Evolutionary conservation across 2,329 filamentous ascomycete genomes (phyloP), one percentile per base, ranked within the genome.

Genomic region (Cladosporium sp.): DNA sequence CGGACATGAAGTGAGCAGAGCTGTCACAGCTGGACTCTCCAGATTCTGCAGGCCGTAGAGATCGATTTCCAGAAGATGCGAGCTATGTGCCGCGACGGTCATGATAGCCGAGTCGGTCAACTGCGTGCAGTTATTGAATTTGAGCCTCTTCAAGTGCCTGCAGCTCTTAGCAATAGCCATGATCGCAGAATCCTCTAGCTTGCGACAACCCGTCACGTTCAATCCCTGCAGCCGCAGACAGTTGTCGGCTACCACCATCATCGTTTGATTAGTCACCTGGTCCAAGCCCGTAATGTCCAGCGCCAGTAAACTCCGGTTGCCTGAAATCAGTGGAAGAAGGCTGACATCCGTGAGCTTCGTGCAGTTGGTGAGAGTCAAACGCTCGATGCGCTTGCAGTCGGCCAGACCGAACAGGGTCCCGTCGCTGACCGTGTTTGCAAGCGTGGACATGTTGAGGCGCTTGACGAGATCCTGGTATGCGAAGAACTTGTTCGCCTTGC

Each of bases 51-150:
- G 95, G 60, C 89, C 86, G 60, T 96, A 88, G 12, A 99, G 80
- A 66, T 99, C 93, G 55, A 99, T 96, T 69, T 99, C 93, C 55
- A 99, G 84, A 27, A 99, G 90, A 58, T 96, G 92, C 11, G 85
- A 88, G 67, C 92, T 96, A 69, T 95, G 82, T 40, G 84, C 77
- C 5, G 93, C 92, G 65, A 99, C 95, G 3, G 90, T 88, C 52
- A 88, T 75, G 56, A 97, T 85, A 6, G 90, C 85, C 43, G 79
- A 77, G 65, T 97, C 89, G 34, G 86, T 89, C 29, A 96, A 75
- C 69, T 95, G 87, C n/a, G 73, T 70, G 66, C 93, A 96, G 51
- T 91, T 88, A 69, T 97, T 99, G 55, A 99, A 80, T 80, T 99
- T 99, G 59, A 99, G 80, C 83, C 90, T 77, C 73, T 96, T 97